phyloP scores from a whole-genome alignment of 2,329 filamentous ascomycete species.

The Calonectria honghensis region DNA sequence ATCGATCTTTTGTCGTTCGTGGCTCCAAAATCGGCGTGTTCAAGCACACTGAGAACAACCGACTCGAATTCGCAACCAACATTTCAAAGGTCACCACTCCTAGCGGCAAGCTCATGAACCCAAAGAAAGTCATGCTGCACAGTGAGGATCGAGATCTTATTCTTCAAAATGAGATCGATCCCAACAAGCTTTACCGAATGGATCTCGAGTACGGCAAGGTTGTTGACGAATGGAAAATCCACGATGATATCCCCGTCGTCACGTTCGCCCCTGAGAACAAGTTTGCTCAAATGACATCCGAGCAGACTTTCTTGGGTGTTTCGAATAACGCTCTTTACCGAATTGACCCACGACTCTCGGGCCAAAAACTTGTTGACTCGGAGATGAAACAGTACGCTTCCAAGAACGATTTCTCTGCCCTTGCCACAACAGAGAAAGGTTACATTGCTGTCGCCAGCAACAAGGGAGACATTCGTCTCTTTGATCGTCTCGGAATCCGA shows the following conservation, averaged over 20 bases:
- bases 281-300: constrained; percentile 96
- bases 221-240: constrained; percentile 98
- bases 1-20: constrained; percentile 96
- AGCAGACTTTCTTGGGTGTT: constrained; percentile 95
- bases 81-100: constrained; percentile 97
- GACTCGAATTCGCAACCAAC: constrained; percentile 95
- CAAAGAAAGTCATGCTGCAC: constrained; percentile 97
- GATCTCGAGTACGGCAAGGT: constrained; percentile 98
- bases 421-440: constrained; percentile 96
- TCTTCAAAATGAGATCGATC: constrained; percentile 86
- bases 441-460: constrained; percentile 98
- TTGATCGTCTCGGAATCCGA: constrained; percentile 96
- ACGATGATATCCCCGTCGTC: constrained; percentile 94
- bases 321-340: constrained; percentile 95
- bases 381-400: constrained; percentile 97
- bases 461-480: constrained; percentile 97
- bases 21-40: constrained; percentile 99
- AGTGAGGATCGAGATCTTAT: constrained; percentile 93
- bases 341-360: constrained; percentile 91
- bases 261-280: constrained; percentile 98
- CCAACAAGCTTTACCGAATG: constrained; percentile 96
- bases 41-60: constrained; percentile 94
- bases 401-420: constrained; percentile 97
- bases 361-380: constrained; percentile 93
- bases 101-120: constrained; percentile 89